Evolutionary conservation across 257 asterid genomes (phyloP).

Genomic region (Coffea eugenioides): DNA sequence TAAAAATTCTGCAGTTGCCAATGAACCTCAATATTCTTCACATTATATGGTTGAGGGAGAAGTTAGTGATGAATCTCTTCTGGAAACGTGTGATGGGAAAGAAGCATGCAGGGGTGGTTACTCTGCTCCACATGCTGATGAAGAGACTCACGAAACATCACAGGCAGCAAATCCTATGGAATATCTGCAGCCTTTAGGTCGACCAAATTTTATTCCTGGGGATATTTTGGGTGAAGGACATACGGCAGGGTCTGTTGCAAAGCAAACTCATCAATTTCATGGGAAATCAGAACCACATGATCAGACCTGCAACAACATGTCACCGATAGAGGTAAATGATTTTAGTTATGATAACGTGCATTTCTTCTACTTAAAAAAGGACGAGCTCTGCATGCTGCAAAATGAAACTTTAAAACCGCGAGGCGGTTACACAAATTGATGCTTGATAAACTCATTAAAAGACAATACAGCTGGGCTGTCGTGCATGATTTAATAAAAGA

Average conservation of each 20-base stretch:
- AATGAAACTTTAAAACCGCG: neutral
- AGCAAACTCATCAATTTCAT: conserved; percentile 20
- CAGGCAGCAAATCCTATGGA: conserved; percentile 14
- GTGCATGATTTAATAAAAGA: neutral
- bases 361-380: neutral
- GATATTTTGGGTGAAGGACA: conserved; percentile 20
- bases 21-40: conserved; percentile 23
- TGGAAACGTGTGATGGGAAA: conserved; percentile 19
- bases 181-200: conserved; percentile 24
- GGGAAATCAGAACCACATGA: conserved; percentile 22
- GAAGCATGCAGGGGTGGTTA: conserved; percentile 26
- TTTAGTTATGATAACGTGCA: neutral
- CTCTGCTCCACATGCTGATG: conserved; percentile 22
- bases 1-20: conserved; percentile 31
- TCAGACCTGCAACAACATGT: conserved; percentile 23
- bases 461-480: neutral
- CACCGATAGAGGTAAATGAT: conserved; percentile 56
- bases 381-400: neutral
- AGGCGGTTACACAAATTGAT: neutral
- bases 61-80: conserved; percentile 18
- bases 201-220: conserved; percentile 9
- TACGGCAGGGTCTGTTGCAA: conserved; percentile 12
- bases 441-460: neutral
- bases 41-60: conserved; percentile 26
- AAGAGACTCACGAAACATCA: conserved; percentile 19